Evolutionary conservation across 148 eudicot genomes (phyloP).

Genomic region (Vaccinium vitisidaea): DNA sequence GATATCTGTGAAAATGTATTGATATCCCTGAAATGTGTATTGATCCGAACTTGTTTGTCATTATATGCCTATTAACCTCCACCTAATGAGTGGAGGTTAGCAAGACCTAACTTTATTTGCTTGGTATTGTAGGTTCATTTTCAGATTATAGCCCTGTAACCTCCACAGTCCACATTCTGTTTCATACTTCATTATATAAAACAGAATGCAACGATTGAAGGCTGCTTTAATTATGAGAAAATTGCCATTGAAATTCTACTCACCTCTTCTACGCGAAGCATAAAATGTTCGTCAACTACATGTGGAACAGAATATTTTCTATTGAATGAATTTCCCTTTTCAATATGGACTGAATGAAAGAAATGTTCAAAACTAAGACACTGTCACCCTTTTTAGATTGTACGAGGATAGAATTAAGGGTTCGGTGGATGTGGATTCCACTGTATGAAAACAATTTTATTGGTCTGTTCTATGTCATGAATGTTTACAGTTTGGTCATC

Average conservation of each 20-base stretch:
- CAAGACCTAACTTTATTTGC: too few relatives aligned
- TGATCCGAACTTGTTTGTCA: too few relatives aligned
- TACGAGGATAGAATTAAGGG: background rate
- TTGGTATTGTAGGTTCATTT: background rate
- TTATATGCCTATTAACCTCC: too few relatives aligned
- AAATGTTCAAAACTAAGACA: background rate
- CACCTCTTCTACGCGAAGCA: background rate
- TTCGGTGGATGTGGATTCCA: background rate
- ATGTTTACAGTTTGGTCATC: background rate
- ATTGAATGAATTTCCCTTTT: background rate
- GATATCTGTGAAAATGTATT: too few relatives aligned
- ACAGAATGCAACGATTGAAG: conserved; percentile 3
- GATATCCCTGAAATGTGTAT: too few relatives aligned
- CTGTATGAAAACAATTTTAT: background rate
- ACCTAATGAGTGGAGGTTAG: too few relatives aligned
- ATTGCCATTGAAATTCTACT: background rate
- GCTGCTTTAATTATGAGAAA: background rate
- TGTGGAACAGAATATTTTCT: background rate
- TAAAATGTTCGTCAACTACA: background rate
- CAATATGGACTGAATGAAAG: background rate
- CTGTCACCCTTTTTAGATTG: background rate
- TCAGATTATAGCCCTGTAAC: background rate
- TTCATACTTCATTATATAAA: background rate
- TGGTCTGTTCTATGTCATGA: background rate
- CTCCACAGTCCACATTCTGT: background rate